Conservation (phyloP, 768 basidiomycete genomes). For the Trametes maxima region DNA sequence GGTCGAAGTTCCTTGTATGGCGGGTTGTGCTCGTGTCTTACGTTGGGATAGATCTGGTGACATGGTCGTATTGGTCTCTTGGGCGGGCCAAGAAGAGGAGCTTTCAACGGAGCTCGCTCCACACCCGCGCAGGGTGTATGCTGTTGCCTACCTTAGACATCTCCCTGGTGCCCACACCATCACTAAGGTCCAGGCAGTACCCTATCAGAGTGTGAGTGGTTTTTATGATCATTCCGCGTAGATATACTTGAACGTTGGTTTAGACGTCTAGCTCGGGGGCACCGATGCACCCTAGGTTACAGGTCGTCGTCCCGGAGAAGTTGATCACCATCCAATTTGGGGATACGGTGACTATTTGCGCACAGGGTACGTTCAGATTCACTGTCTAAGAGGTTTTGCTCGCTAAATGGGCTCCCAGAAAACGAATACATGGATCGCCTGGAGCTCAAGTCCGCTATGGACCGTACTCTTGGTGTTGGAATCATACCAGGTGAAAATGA, state of each 20-base stretch:
- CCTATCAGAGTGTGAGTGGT: constrained; percentile 71
- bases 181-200: constrained; percentile 56
- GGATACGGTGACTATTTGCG: constrained; percentile 73
- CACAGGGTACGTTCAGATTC: constrained; percentile 48
- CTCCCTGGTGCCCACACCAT: constrained; percentile 47
- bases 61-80: constrained; percentile 67
- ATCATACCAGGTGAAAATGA: constrained; percentile 52
- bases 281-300: constrained; percentile 71
- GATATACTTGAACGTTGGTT: not conserved
- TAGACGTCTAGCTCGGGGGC: constrained; percentile 70
- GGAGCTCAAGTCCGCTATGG: constrained; percentile 65
- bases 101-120: constrained; percentile 43
- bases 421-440: constrained; percentile 73
- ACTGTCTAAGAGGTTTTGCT: not conserved
- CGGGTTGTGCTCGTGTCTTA: not conserved
- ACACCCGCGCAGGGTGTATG: constrained; percentile 63
- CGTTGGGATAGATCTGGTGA: constrained; percentile 44
- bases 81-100: constrained; percentile 56
- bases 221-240: not conserved
- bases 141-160: constrained; percentile 54
- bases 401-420: constrained; percentile 40
- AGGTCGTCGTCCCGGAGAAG: constrained; percentile 59
- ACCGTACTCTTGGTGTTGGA: constrained; percentile 73
- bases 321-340: constrained; percentile 70
- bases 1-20: constrained; percentile 18